Conservation (phyloP, 73 alveolate species). For the Tetrahymena malaccensis region DNA sequence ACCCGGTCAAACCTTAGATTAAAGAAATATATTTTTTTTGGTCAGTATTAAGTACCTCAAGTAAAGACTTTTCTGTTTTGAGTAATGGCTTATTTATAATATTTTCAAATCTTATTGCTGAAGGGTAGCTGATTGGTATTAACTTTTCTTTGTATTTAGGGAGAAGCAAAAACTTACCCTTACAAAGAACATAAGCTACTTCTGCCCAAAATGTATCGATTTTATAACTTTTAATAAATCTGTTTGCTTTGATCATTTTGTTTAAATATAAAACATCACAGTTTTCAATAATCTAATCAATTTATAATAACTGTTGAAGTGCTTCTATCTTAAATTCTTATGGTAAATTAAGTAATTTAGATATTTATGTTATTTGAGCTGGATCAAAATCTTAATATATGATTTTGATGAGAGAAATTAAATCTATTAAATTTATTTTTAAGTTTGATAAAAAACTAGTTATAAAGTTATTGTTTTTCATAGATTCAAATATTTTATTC, state of each 20-base stretch:
- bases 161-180: not conserved
- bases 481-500: not conserved
- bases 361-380: not conserved
- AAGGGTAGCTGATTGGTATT: not conserved
- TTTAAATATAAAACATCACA: not conserved
- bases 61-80: not conserved
- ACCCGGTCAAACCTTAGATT: not conserved
- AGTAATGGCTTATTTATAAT: not conserved
- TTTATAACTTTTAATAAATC: not conserved
- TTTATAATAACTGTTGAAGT: not conserved
- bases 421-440: not conserved
- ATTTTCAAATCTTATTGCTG: not conserved
- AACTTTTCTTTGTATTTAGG: not conserved
- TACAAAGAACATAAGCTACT: not conserved
- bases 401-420: not conserved
- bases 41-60: not conserved
- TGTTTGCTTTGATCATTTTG: not conserved
- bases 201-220: not conserved
- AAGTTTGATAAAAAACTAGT: not conserved
- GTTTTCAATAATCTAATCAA: not conserved
- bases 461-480: not conserved
- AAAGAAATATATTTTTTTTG: not conserved
- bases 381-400: not conserved
- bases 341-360: not conserved
- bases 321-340: not conserved